Base-by-base conservation (phyloP, 2,329 filamentous ascomycete genomes). In the Apiospora aurea region DNA sequence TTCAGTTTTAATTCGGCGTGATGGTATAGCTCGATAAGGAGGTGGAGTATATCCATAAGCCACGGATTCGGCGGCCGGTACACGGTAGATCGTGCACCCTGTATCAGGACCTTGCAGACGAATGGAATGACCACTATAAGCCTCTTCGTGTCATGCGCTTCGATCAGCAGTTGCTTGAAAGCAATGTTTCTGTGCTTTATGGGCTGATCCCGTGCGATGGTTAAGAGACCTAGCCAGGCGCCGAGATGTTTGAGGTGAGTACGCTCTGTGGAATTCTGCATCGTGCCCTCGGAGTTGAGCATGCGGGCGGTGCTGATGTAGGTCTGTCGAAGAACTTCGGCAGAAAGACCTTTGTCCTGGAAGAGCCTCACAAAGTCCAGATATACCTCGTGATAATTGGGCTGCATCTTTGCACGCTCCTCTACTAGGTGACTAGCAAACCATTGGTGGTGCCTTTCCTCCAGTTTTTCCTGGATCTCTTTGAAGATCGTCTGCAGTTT, bases 101-200 rank as follows among this genome's bases (percentile, higher is more conserved):
- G 95, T 29, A 93, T 89, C 29, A 99, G 85, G 6, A 98, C 94
- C 82, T 98, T 98, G 89, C 96, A 99, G 70, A 97, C 96, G 81
- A 99, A 99, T 0, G 96, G 96, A 73, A 99, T 97, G 67, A 96
- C 96, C 51, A 98, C 91, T 51, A 97, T 89, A 43, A 99, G 87
- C 68, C 96, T 91, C 81, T 98, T 95, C 2, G 94, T 96, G 77
- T 98, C 95, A 75, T 96, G 95, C 0, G 94, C 96, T 82, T 99
- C 96, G 64, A 98, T 92, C 5, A 99, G 88, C 7, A 99, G 87
- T 78, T 98, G 94, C 82, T 97, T 97, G 87, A 99, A 98, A 1
- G 96, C 97, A 73, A 99, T 95, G 79, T 98, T 97, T 79, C 93
- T 95, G 81, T 98, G 95, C 79, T 96, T 95, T 83, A 99, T 97